Evolutionary conservation across 192 early-diverging fungal genomes (phyloP).

Genomic region (Coemansia sp.): DNA sequence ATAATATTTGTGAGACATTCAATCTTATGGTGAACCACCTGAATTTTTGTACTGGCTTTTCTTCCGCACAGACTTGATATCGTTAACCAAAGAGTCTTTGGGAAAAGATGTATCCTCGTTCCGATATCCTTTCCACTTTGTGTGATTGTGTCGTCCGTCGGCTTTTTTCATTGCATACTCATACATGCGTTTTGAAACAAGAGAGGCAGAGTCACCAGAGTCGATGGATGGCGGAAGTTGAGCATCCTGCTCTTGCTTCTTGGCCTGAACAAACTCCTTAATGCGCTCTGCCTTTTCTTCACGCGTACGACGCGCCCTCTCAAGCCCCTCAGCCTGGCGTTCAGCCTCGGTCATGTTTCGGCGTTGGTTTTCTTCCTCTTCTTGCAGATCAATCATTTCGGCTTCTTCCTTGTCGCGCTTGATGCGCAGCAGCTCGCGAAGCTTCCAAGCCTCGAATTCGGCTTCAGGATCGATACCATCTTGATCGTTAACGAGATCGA

Average conservation of each 20-base stretch:
- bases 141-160: constrained; percentile 8
- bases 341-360: constrained; percentile 84
- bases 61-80: no score
- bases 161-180: constrained; percentile 11
- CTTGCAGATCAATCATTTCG: constrained; percentile 66
- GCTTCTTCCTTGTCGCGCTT: constrained; percentile 82
- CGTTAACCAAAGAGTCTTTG: no score
- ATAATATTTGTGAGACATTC: no score
- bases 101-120: constrained; percentile 26
- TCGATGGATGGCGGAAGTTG: background rate
- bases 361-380: constrained; percentile 75
- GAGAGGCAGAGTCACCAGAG: constrained; percentile 5
- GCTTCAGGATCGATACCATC: constrained; percentile 84
- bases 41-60: no score
- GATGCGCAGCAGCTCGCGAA: constrained; percentile 84
- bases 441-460: constrained; percentile 89
- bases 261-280: constrained; percentile 56
- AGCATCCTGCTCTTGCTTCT: constrained; percentile 65
- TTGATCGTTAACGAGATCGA: constrained; percentile 78
- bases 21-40: no score
- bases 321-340: constrained; percentile 67
- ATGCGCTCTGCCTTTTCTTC: constrained; percentile 55
- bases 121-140: constrained; percentile 28
- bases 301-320: constrained; percentile 56
- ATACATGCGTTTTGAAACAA: constrained; percentile 20